Evolutionary conservation across 2,329 filamentous ascomycete species (phyloP).

Genomic region (Aspergillus sp.): DNA sequence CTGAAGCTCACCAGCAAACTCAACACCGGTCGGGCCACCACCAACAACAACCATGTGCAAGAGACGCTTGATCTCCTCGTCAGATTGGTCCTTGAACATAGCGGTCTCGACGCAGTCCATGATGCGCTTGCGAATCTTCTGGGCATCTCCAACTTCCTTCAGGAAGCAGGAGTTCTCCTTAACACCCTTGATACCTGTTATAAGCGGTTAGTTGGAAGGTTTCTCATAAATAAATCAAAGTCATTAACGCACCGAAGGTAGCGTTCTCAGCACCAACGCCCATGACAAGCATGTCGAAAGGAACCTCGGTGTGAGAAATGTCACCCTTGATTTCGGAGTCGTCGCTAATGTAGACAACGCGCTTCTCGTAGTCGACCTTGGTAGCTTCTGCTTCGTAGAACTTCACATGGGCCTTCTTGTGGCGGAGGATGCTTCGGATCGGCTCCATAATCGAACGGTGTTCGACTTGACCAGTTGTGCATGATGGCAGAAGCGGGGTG

Average conservation of each 20-base stretch:
- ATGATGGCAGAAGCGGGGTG: conserved; percentile 94
- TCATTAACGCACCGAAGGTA: conserved; percentile 70
- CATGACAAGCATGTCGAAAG: conserved; percentile 97
- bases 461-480: conserved; percentile 95
- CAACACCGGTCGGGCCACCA: conserved; percentile 93
- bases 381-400: conserved; percentile 98
- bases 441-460: conserved; percentile 99
- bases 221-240: neutral
- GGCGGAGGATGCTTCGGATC: conserved; percentile 89
- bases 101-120: conserved; percentile 99
- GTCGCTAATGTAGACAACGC: conserved; percentile 84
- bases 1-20: conserved; percentile 96
- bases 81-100: conserved; percentile 92
- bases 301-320: conserved; percentile 78
- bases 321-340: conserved; percentile 90
- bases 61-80: conserved; percentile 86
- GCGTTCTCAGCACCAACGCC: conserved; percentile 98
- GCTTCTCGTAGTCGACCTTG: conserved; percentile 90
- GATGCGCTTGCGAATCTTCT: conserved; percentile 95
- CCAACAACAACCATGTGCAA: conserved; percentile 97
- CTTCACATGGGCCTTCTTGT: conserved; percentile 90
- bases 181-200: conserved; percentile 78
- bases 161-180: conserved; percentile 95
- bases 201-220: conserved; percentile 9
- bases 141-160: conserved; percentile 96